Base-by-base conservation (phyloP, 2,329 filamentous ascomycete genomes). In the Colletotrichum sp. region DNA sequence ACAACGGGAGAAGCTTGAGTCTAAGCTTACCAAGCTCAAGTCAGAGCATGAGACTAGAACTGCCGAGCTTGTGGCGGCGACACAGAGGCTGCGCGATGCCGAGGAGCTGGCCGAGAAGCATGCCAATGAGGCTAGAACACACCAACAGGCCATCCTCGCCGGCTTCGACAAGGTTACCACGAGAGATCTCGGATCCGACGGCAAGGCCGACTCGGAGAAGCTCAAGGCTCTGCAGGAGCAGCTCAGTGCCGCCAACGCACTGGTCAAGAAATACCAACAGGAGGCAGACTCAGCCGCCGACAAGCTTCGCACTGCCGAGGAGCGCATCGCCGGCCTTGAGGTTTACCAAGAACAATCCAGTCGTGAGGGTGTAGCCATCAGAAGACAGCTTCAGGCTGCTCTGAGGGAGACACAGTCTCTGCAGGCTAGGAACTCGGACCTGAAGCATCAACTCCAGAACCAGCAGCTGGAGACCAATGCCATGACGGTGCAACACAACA, bases 341-440 rank as follows among this genome's bases (percentile, higher is more conserved):
- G 95, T 96, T 32, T 99, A 99, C 84, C 97, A 99, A 85, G 97
- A 99, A 83, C 97, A 99, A 85, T 94, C 96, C 6, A 99, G 96
- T 84, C 92, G 97, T 60, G 98, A 99, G 84, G 96, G 96, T 65
- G 92, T 99, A 71, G 92, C 93, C 44, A 95, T 99, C 79, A 93
- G 97, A 71, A 93, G 97, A 82, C 96, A 99, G 82, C 90, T 99
- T 69, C 97, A 99, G 83, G 90, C 92, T 30, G 93, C 95, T 6
- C 89, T 98, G 83, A 94, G 93, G 78, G 96, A 99, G 74, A 93
- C 94, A 16, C 96, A 98, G 83, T 89, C 91, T n/a, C 88, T 98
- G 30, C 94, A 96, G 79, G 92, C 94, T 39, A 92, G 94, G 76
- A 97, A 96, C 84, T 90, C 93, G 2, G 96, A 98, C 18, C 88